Conservation (phyloP, 2,329 filamentous ascomycete genomes). For the Hypoxylon sp. region DNA sequence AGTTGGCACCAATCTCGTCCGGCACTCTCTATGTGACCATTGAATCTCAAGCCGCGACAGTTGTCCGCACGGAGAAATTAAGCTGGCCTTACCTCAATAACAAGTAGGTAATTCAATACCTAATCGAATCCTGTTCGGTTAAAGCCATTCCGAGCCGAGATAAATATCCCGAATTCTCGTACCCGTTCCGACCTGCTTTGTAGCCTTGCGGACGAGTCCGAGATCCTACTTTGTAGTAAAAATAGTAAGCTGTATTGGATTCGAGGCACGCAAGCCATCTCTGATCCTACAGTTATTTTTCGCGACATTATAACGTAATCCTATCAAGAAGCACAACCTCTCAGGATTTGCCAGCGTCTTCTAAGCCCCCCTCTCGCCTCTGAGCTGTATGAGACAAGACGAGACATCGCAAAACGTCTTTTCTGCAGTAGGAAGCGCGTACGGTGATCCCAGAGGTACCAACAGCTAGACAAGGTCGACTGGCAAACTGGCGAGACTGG, state of each 20-base stretch:
- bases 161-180: conserved; percentile 23
- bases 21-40: conserved; percentile 4
- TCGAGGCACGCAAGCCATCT: conserved; percentile 4
- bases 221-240: conserved; percentile 20
- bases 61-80: background rate
- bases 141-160: conserved; percentile 21
- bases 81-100: conserved; percentile 3
- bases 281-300: background rate
- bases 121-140: conserved; percentile 26
- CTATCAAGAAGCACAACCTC: background rate
- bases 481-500: too few relatives aligned
- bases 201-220: conserved; percentile 29
- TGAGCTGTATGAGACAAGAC: conserved; percentile 18
- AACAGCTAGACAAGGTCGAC: too few relatives aligned
- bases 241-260: conserved; percentile 21
- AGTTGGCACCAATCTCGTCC: conserved; percentile 12
- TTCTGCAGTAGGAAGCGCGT: conserved; percentile 21
- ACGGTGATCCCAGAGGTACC: conserved; percentile 26
- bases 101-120: too few relatives aligned
- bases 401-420: conserved; percentile 17
- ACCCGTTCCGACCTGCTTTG: too few relatives aligned
- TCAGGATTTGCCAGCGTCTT: background rate
- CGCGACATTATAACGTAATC: background rate
- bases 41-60: conserved; percentile 6
- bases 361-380: too few relatives aligned